These are phyloP conservation scores for Tulasnella sp. DNA, from an alignment of 768 basidiomycete species.

Conservation along the genomic window DNA sequence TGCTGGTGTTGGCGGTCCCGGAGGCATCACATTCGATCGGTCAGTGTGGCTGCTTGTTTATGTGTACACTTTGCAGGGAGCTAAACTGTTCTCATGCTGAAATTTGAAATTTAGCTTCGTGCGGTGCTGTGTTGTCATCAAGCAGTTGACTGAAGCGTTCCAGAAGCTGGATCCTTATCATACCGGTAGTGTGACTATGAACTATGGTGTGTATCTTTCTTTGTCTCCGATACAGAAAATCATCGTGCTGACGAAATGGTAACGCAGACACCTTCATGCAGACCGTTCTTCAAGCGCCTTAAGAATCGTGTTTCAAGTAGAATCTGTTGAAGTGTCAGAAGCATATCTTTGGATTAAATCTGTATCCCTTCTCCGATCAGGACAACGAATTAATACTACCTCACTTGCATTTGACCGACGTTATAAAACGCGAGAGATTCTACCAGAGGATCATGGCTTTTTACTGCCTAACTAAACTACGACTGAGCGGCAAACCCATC, in stretches of 20 bases:
- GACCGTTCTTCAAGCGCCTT: constrained; percentile 8
- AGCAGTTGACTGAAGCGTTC: constrained; percentile 69
- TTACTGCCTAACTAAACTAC: not conserved
- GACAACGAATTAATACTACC: not conserved
- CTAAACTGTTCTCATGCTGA: not conserved
- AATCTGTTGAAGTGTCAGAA: not conserved
- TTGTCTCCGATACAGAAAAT: constrained; percentile 27
- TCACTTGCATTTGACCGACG: not conserved
- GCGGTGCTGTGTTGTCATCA: constrained; percentile 73
- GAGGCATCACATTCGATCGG: constrained; percentile 76
- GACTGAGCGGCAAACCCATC: constrained; percentile 25
- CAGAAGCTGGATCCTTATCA: constrained; percentile 52
- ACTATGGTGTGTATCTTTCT: constrained; percentile 63
- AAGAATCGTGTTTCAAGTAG: not conserved
- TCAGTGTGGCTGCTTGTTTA: not conserved
- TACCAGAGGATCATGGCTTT: no score
- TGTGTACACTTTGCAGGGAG: no score
- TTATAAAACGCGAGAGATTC: not conserved
- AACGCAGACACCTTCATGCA: constrained; percentile 14
- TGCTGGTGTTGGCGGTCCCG: constrained; percentile 19
- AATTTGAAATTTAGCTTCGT: constrained; percentile 42
- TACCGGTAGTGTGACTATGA: constrained; percentile 61
- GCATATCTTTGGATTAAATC: not conserved
- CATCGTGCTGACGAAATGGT: not conserved
- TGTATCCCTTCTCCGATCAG: not conserved